Percentiles rank a stretch among this genome's conserved stretches.
phyloP scores from a whole-genome alignment of 2,329 filamentous ascomycete species.

The Stagonosporopsis rhizophila region DNA sequence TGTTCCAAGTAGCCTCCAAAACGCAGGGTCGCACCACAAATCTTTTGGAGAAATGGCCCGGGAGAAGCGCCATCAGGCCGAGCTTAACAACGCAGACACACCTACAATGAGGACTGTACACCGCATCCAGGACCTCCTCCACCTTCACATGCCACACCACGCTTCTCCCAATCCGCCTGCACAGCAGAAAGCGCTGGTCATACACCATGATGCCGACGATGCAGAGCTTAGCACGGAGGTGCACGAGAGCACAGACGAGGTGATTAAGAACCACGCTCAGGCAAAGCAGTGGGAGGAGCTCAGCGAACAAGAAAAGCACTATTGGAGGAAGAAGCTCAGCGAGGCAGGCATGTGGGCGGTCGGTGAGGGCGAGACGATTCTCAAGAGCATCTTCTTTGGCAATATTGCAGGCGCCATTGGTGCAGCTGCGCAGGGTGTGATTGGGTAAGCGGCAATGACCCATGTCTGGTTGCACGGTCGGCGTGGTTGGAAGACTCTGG shows the following conservation, averaged over 20 bases:
- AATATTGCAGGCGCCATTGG: conserved; percentile 68
- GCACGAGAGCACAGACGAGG: conserved; percentile 41
- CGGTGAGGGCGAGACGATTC: conserved; percentile 76
- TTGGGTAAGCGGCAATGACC: conserved; percentile 24
- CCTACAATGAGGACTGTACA: conserved; percentile 36
- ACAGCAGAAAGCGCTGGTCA: conserved; percentile 51
- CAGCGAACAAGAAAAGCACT: conserved; percentile 64
- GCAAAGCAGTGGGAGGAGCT: conserved; percentile 77
- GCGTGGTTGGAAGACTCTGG: not conserved
- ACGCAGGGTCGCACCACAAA: conserved; percentile 38
- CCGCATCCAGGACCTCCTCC: conserved; percentile 44
- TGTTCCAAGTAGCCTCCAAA: conserved; percentile 61
- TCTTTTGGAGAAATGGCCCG: conserved; percentile 39
- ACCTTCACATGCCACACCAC: conserved; percentile 32
- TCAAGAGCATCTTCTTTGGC: conserved; percentile 79
- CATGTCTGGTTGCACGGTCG: not conserved
- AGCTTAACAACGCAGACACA: conserved; percentile 36
- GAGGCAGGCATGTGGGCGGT: conserved; percentile 81
- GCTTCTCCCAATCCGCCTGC: conserved; percentile 15
- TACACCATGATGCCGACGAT: conserved; percentile 48
- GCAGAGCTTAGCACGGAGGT: conserved; percentile 53
- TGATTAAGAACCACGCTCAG: conserved; percentile 49
- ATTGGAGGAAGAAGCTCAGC: conserved; percentile 73
- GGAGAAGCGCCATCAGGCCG: conserved; percentile 34
- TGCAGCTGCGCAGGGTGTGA: conserved; percentile 45